These are phyloP conservation scores for Alternaria triticina DNA, from an alignment of 2,329 filamentous ascomycete species.

Conservation along the genomic window DNA sequence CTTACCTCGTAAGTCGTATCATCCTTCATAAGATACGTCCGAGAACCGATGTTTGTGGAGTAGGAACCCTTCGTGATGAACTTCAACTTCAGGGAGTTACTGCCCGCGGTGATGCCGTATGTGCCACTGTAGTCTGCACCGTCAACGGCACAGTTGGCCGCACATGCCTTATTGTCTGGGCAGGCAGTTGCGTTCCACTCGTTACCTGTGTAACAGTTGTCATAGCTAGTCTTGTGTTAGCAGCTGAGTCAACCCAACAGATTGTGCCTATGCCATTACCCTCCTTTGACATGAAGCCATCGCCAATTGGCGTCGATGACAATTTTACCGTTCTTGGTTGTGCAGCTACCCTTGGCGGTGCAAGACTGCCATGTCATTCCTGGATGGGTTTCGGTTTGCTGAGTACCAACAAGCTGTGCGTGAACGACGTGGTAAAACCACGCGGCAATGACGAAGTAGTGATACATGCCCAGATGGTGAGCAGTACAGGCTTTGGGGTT, in stretches of 20 bases:
- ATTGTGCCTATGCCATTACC: conserved; percentile 4
- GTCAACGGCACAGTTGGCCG: conserved; percentile 47
- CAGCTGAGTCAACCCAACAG: not conserved
- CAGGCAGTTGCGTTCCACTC: conserved; percentile 49
- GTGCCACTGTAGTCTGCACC: conserved; percentile 47
- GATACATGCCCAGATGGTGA: conserved; percentile 31
- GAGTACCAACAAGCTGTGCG: conserved; percentile 54
- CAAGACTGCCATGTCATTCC: conserved; percentile 47
- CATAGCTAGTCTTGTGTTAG: conserved; percentile 33
- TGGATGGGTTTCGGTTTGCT: conserved; percentile 50
- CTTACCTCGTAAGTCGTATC: conserved; percentile 34
- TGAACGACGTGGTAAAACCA: conserved; percentile 52
- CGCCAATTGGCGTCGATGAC: conserved; percentile 57
- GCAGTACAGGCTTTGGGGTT: not conserved
- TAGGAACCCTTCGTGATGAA: conserved; percentile 60
- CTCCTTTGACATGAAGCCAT: conserved; percentile 53
- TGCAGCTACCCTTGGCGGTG: conserved; percentile 46
- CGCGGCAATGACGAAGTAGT: conserved; percentile 50
- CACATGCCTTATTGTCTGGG: conserved; percentile 41
- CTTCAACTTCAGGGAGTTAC: conserved; percentile 59
- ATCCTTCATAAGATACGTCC: conserved; percentile 47
- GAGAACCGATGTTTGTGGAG: conserved; percentile 48
- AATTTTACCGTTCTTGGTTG: conserved; percentile 41
- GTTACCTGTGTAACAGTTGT: conserved; percentile 51
- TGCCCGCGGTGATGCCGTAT: conserved; percentile 59